Evolutionary conservation across 2,329 filamentous ascomycete species (phyloP).

Genomic region (Talaromyces sp.): DNA sequence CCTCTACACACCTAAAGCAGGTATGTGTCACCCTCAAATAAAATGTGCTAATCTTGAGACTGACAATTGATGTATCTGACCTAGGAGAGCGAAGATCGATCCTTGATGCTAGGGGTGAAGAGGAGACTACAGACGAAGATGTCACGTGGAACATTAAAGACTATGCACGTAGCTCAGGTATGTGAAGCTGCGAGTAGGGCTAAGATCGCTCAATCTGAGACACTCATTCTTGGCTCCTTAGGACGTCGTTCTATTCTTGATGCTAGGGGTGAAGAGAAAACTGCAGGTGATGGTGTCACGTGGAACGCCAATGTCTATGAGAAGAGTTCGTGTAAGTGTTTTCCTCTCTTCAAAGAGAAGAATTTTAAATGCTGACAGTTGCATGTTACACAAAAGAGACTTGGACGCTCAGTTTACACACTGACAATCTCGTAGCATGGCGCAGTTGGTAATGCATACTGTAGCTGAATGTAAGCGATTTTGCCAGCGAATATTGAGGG

Average conservation of each 20-base stretch:
- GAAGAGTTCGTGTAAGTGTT: neutral
- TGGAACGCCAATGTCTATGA: constrained; percentile 1
- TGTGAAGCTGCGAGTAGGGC: neutral
- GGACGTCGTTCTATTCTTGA: neutral
- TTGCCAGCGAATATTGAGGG: neutral
- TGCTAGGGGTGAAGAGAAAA: constrained; percentile 2
- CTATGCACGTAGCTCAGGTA: neutral
- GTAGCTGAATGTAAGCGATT: neutral
- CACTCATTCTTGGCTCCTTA: neutral
- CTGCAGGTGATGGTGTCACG: constrained; percentile 5
- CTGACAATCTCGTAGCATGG: neutral
- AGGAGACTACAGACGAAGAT: constrained; percentile 6
- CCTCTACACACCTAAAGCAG: neutral
- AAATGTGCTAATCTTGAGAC: neutral
- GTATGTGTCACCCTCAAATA: neutral
- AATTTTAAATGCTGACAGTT: neutral
- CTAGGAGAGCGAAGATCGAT: neutral
- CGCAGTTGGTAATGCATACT: neutral
- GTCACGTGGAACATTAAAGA: constrained; percentile 8
- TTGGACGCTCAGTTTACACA: neutral
- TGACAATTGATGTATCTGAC: neutral
- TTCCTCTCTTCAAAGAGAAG: neutral
- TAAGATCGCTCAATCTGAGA: neutral
- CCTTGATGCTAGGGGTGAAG: neutral
- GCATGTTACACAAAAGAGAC: neutral